A percentile compares a stretch with the other conserved stretches of the same genome.
Evolutionary conservation across 768 basidiomycete species (phyloP).

Genomic region (Obba rivulosa): DNA sequence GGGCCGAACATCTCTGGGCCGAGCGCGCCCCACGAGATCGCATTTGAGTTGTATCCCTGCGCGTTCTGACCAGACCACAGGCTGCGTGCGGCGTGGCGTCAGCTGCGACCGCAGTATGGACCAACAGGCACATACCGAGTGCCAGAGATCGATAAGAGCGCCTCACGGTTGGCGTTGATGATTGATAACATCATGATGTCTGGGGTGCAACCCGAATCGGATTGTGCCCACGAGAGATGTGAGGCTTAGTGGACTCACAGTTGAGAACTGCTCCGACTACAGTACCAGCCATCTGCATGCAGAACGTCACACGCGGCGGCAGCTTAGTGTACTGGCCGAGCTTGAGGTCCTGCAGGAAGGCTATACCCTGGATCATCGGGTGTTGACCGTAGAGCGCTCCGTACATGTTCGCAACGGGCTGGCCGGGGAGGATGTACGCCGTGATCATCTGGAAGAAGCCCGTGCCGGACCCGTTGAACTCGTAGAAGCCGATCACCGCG

Average conservation of each 20-base stretch:
- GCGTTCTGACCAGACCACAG: conserved; percentile 50
- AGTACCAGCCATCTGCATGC: conserved; percentile 33
- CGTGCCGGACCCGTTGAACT: conserved; percentile 22
- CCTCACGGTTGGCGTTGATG: conserved; percentile 26
- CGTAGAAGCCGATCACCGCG: conserved; percentile 24
- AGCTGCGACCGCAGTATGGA: neutral
- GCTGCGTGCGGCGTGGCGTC: conserved; percentile 1
- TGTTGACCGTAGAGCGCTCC: conserved; percentile 39
- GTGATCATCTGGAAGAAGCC: conserved; percentile 26
- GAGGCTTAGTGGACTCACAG: conserved; percentile 18
- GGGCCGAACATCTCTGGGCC: conserved; percentile 20
- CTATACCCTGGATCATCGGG: conserved; percentile 37
- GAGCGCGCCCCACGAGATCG: conserved; percentile 55
- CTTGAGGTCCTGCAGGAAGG: conserved; percentile 56
- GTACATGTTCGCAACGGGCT: conserved; percentile 28
- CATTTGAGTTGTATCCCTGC: conserved; percentile 43
- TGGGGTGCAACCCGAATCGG: conserved; percentile 1
- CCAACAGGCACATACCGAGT: conserved; percentile 26
- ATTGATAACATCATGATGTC: conserved; percentile 26
- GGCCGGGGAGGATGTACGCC: conserved; percentile 25
- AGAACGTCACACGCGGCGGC: conserved; percentile 56
- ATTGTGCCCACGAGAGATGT: neutral
- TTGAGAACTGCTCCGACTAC: conserved; percentile 47
- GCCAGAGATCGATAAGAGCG: conserved; percentile 46
- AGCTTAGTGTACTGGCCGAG: conserved; percentile 53